Evolutionary conservation across 129 eudicot genomes (phyloP).

Genomic region (Dittrichia graveolens): DNA sequence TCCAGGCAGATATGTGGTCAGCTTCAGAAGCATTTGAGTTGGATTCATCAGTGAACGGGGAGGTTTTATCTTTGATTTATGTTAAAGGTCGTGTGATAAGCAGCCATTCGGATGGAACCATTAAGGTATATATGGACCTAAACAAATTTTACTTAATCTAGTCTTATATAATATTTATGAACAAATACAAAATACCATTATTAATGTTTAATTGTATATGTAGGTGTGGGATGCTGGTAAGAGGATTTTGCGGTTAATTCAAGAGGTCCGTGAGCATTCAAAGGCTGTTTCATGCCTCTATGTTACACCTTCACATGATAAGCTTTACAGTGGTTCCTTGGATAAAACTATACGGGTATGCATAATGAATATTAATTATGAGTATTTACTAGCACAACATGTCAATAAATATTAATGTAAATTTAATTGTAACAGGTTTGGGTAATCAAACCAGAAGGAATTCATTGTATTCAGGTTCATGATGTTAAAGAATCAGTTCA

Average conservation of each 20-base stretch:
- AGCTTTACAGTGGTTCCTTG: slow-evolving; percentile 74
- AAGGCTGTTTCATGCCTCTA: slow-evolving; percentile 75
- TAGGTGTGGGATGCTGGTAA: slow-evolving; percentile 80
- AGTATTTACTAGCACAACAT: too few species aligned
- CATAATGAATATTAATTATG: background rate
- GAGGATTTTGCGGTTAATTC: slow-evolving; percentile 54
- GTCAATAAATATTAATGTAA: background rate
- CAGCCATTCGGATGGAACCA: slow-evolving; percentile 83
- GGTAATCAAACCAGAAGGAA: slow-evolving; percentile 70
- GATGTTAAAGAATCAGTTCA: slow-evolving; percentile 72
- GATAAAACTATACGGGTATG: slow-evolving; percentile 82
- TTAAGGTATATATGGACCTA: slow-evolving; percentile 49
- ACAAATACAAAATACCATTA: background rate
- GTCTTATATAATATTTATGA: background rate
- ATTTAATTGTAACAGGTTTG: slow-evolving; percentile 45
- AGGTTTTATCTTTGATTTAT: slow-evolving; percentile 56
- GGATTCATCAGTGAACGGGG: slow-evolving; percentile 66
- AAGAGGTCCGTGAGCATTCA: slow-evolving; percentile 72
- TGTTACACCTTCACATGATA: slow-evolving; percentile 54
- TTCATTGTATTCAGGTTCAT: slow-evolving; percentile 74
- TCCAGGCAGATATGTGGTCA: slow-evolving; percentile 79
- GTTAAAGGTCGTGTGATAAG: slow-evolving; percentile 63
- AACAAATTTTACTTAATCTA: background rate
- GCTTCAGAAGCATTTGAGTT: slow-evolving; percentile 62
- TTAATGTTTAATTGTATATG: background rate